Percentiles rank a stretch among this genome's conserved stretches.
Evolutionary conservation across 176 grass and related monocot species (phyloP).

Genomic region (Thalia dealbata): DNA sequence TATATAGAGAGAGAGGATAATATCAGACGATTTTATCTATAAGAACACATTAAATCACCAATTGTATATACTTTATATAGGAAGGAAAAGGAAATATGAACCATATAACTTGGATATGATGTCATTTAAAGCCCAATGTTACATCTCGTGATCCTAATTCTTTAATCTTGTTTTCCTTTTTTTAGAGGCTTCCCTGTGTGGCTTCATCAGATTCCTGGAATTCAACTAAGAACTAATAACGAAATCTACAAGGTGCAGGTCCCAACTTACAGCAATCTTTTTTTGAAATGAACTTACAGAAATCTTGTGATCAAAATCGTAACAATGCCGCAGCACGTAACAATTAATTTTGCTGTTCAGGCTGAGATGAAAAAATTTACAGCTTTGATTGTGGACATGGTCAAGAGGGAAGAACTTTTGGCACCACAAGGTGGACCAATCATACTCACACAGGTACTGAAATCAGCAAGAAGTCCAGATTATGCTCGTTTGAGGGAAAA

Average conservation of each 20-base stretch:
- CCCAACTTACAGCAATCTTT: neutral
- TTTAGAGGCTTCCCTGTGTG: slow-evolving; percentile 41
- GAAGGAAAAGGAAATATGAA: no score
- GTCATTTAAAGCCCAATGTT: no score
- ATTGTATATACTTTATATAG: no score
- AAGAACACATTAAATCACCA: no score
- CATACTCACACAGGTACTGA: slow-evolving; percentile 54
- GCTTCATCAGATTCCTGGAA: slow-evolving; percentile 39
- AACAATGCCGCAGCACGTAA: no score
- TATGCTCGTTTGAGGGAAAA: no score
- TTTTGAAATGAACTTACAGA: neutral
- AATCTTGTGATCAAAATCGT: no score
- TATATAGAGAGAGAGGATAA: no score
- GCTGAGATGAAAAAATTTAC: slow-evolving; percentile 47
- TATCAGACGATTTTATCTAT: no score
- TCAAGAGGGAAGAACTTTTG: slow-evolving; percentile 55
- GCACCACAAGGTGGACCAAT: slow-evolving; percentile 74
- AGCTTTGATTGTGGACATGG: slow-evolving; percentile 30
- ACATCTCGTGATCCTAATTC: neutral
- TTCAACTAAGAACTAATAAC: slow-evolving; percentile 45
- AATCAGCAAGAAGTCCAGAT: neutral
- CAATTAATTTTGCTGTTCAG: neutral
- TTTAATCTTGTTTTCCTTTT: neutral
- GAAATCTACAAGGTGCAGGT: slow-evolving; percentile 33
- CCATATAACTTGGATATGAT: no score